Conservation (phyloP, 1,139 yeast species). For the Ashbya aceris region DNA sequence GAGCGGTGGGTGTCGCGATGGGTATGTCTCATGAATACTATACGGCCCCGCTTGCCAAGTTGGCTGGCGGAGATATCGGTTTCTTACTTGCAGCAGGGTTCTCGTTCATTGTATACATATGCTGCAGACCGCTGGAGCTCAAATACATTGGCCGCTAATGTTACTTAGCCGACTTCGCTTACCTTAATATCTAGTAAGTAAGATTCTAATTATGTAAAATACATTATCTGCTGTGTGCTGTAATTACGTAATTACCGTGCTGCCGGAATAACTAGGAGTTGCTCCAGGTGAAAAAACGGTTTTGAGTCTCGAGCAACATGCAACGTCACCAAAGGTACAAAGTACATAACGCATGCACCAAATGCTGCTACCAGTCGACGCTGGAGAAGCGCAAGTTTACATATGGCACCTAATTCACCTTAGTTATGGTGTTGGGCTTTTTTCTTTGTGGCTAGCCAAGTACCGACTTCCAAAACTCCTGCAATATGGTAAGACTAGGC, state of each 20-base stretch:
- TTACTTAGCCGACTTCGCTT: background rate
- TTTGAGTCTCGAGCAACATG: too few relatives aligned
- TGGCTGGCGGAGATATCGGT: slow-evolving; percentile 82
- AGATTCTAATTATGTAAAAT: background rate
- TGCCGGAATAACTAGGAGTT: too few relatives aligned
- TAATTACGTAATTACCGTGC: too few relatives aligned
- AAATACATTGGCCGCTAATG: slow-evolving; percentile 46
- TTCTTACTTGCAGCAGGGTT: slow-evolving; percentile 70
- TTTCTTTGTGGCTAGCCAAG: slow-evolving; percentile 18
- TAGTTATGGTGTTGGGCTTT: slow-evolving; percentile 7
- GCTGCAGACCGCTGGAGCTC: slow-evolving; percentile 59
- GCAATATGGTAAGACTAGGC: slow-evolving; percentile 31
- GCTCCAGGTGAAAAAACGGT: too few relatives aligned
- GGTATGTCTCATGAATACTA: slow-evolving; percentile 89
- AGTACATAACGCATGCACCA: too few relatives aligned
- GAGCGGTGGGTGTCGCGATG: slow-evolving; percentile 74
- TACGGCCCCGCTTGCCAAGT: slow-evolving; percentile 53
- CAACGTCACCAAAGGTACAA: too few relatives aligned
- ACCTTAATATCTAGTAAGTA: background rate
- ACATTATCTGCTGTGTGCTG: too few relatives aligned
- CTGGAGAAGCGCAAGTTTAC: too few relatives aligned
- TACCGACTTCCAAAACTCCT: slow-evolving; percentile 24
- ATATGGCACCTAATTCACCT: background rate
- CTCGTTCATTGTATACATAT: slow-evolving; percentile 54
- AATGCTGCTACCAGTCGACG: too few relatives aligned